A percentile compares a stretch with the other conserved stretches of the same genome.
Conservation (phyloP, 106 monocot genomes). For the Agapanthus africanus region DNA sequence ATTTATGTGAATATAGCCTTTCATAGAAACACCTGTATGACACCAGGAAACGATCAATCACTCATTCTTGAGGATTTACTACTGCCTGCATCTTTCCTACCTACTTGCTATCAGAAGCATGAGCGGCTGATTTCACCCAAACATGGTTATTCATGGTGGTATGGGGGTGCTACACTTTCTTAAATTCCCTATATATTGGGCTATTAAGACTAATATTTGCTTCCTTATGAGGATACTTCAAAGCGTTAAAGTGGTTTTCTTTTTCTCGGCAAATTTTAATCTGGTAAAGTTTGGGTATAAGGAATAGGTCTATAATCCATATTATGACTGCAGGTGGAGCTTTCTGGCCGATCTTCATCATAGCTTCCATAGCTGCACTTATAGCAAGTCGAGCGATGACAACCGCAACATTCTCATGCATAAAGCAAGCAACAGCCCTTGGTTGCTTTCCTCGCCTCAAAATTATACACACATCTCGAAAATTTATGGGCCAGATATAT, state of each 20-base stretch:
- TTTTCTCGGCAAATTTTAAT: background rate
- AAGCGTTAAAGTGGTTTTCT: background rate
- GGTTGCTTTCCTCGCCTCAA: conserved; percentile 98
- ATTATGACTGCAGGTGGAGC: conserved; percentile 48
- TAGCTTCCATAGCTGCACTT: conserved; percentile 77
- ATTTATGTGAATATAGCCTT: background rate
- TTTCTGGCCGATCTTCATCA: conserved; percentile 78
- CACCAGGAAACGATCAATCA: background rate
- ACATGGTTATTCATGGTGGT: background rate
- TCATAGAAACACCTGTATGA: background rate
- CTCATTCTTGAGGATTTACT: background rate
- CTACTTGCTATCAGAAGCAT: background rate
- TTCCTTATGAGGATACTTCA: background rate
- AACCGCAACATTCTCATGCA: conserved; percentile 89
- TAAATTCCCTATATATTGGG: background rate
- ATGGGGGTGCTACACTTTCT: background rate
- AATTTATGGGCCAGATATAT: conserved; percentile 98
- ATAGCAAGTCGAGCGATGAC: conserved; percentile 96
- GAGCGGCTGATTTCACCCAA: background rate
- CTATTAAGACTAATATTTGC: background rate
- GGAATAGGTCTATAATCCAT: background rate
- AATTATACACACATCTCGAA: conserved; percentile 89
- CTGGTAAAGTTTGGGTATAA: no score
- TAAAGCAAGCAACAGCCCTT: conserved; percentile 89
- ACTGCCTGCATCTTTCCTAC: background rate